Evolutionary conservation across 164 flowering plant genomes (phyloP).

Genomic region (Umbellularia californica): DNA sequence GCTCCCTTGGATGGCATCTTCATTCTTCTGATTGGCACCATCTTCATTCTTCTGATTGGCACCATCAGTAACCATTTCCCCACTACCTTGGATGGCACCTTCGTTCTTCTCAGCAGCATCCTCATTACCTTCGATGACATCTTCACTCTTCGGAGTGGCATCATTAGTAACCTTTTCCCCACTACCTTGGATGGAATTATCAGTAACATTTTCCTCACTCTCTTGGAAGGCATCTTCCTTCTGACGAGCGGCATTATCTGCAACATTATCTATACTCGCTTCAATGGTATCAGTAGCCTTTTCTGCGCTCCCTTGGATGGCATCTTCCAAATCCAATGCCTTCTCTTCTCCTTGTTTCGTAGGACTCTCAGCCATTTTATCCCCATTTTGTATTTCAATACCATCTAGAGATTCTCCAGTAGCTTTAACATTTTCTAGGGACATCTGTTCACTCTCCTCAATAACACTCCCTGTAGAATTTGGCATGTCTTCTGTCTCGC

Average conservation of each 20-base stretch:
- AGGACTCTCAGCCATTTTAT: slow-evolving; percentile 1
- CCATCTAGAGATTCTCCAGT: slow-evolving; percentile 21
- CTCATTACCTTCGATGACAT: neutral
- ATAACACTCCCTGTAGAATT: slow-evolving; percentile 21
- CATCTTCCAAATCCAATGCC: neutral
- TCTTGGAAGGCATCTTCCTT: slow-evolving; percentile 6
- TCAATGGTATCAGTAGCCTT: neutral
- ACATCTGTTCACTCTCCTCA: slow-evolving; percentile 22
- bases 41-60: slow-evolving; percentile 3
- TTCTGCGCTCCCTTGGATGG: neutral
- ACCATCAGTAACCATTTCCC: slow-evolving; percentile 10
- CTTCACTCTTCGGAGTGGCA: slow-evolving; percentile 3
- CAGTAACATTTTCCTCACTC: neutral
- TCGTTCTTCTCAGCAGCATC: no score
- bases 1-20: neutral
- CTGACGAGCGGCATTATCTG: slow-evolving; percentile 5
- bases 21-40: slow-evolving; percentile 4
- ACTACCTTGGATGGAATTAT: neutral
- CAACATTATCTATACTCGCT: neutral
- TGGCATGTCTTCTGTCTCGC: slow-evolving; percentile 19
- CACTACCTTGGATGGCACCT: slow-evolving; percentile 14
- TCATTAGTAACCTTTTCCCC: slow-evolving; percentile 14
- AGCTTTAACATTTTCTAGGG: slow-evolving; percentile 20
- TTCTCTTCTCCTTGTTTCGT: neutral
- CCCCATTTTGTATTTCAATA: slow-evolving; percentile 17